These are phyloP conservation scores for Talaromyces verruculosus DNA, from an alignment of 2,329 filamentous ascomycete species.

Conservation along the genomic window DNA sequence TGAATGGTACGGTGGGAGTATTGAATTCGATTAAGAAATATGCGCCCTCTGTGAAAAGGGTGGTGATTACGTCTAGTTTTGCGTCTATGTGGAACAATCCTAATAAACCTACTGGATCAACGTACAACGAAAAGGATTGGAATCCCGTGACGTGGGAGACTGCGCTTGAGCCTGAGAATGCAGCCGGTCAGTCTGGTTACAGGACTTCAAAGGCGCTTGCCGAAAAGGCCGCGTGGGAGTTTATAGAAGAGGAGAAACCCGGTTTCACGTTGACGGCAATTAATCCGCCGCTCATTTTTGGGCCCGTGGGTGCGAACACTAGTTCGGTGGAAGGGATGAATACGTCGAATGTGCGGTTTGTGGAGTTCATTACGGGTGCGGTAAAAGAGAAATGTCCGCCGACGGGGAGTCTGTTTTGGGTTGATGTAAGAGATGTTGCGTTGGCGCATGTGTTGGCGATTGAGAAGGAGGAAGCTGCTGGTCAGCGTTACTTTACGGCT, in stretches of 20 bases:
- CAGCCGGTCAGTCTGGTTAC: conserved; percentile 35
- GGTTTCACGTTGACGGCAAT: conserved; percentile 42
- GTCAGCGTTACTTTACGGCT: conserved; percentile 30
- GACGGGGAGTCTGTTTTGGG: conserved; percentile 27
- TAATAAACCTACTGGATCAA: conserved; percentile 27
- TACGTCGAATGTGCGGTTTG: conserved; percentile 37
- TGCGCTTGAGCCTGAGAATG: conserved; percentile 31
- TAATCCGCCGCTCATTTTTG: conserved; percentile 48
- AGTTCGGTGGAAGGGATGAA: conserved; percentile 34
- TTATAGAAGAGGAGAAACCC: conserved; percentile 26
- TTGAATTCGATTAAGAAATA: conserved; percentile 25
- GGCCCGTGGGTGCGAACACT: conserved; percentile 29
- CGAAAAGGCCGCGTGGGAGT: conserved; percentile 31
- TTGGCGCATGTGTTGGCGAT: conserved; percentile 32
- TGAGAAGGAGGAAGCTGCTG: conserved; percentile 26
- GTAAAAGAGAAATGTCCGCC: conserved; percentile 23
- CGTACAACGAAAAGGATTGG: conserved; percentile 53
- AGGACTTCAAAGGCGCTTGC: conserved; percentile 53
- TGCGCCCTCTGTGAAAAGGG: conserved; percentile 33
- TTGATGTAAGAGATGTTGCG: conserved; percentile 36
- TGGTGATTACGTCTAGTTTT: conserved; percentile 57
- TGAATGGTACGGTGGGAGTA: conserved; percentile 31
- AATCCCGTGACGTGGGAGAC: conserved; percentile 49
- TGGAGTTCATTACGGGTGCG: conserved; percentile 27
- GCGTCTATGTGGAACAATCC: conserved; percentile 49